Evolutionary conservation across 768 basidiomycete genomes (phyloP).

Genomic region (Pleurotus giganteus): DNA sequence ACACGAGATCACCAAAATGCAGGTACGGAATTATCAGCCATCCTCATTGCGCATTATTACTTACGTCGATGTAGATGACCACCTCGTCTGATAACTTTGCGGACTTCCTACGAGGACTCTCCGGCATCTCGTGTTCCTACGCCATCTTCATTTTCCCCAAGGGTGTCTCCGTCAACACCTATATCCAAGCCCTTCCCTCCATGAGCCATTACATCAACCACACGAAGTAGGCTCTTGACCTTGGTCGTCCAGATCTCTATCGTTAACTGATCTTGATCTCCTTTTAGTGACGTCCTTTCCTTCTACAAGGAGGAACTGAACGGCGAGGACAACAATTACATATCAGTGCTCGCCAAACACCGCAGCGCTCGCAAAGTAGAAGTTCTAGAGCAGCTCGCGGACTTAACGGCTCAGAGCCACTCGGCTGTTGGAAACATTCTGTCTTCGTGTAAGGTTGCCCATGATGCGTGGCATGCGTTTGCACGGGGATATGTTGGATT

Average conservation of each 20-base stretch:
- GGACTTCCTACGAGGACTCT: constrained; percentile 2
- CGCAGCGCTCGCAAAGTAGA: background rate
- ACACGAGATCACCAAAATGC: background rate
- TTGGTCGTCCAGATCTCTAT: background rate
- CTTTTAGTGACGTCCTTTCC: constrained; percentile 3
- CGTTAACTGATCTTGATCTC: background rate
- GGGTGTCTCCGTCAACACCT: background rate
- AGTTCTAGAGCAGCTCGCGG: background rate
- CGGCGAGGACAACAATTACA: background rate
- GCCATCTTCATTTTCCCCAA: constrained; percentile 1
- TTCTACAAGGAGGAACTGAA: constrained; percentile 9
- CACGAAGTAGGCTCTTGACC: constrained; percentile 4
- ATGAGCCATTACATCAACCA: background rate
- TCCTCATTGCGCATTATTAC: too few relatives aligned
- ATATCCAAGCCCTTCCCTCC: constrained; percentile 1
- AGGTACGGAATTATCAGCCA: background rate
- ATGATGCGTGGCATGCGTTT: background rate
- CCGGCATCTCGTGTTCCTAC: background rate
- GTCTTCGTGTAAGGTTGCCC: background rate
- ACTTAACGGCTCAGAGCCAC: background rate
- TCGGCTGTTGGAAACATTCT: background rate
- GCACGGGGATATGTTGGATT: background rate
- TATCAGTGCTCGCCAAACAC: background rate
- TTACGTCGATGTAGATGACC: too few relatives aligned
- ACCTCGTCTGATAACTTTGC: background rate